Evolutionary conservation across 2,329 filamentous ascomycete genomes (phyloP).

Genomic region (Biscogniauxia marginata): DNA sequence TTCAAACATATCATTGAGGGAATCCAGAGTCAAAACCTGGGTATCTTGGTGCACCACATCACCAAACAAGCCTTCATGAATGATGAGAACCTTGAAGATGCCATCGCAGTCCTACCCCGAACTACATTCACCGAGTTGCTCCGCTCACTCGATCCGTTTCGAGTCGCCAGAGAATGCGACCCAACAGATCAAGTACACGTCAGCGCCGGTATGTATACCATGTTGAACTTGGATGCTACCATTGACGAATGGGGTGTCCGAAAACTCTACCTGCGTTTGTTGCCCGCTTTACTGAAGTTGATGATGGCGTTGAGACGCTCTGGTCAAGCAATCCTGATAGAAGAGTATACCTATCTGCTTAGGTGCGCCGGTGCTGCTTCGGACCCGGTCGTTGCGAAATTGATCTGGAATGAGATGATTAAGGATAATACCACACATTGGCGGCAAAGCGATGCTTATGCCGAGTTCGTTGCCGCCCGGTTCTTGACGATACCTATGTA

Average conservation of each 20-base stretch:
- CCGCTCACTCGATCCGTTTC: slow-evolving; percentile 57
- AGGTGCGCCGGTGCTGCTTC: slow-evolving; percentile 47
- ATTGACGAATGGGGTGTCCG: slow-evolving; percentile 47
- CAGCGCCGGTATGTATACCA: slow-evolving; percentile 38
- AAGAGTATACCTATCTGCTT: slow-evolving; percentile 46
- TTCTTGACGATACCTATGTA: slow-evolving; percentile 48
- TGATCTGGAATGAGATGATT: slow-evolving; percentile 37
- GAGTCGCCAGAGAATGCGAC: slow-evolving; percentile 50
- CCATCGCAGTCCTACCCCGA: slow-evolving; percentile 44
- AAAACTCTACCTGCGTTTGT: slow-evolving; percentile 37
- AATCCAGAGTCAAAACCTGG: slow-evolving; percentile 13
- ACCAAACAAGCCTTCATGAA: slow-evolving; percentile 20
- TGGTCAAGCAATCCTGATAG: slow-evolving; percentile 29
- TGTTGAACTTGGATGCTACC: slow-evolving; percentile 36
- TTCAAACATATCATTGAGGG: neutral
- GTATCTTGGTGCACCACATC: slow-evolving; percentile 19
- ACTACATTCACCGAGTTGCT: slow-evolving; percentile 64
- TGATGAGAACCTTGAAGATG: slow-evolving; percentile 27
- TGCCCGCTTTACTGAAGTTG: slow-evolving; percentile 37
- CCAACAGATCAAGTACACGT: slow-evolving; percentile 41
- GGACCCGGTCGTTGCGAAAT: slow-evolving; percentile 35
- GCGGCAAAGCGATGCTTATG: slow-evolving; percentile 30
- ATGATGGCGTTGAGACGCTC: slow-evolving; percentile 32
- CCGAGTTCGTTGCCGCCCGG: slow-evolving; percentile 48
- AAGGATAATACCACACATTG: slow-evolving; percentile 16